Percentiles rank a stretch among this genome's conserved stretches.
These are phyloP conservation scores for Bryoerythrophyllum caledonicum DNA, from an alignment of 225 moss, liverwort and hornwort genomes.

Conservation along the genomic window DNA sequence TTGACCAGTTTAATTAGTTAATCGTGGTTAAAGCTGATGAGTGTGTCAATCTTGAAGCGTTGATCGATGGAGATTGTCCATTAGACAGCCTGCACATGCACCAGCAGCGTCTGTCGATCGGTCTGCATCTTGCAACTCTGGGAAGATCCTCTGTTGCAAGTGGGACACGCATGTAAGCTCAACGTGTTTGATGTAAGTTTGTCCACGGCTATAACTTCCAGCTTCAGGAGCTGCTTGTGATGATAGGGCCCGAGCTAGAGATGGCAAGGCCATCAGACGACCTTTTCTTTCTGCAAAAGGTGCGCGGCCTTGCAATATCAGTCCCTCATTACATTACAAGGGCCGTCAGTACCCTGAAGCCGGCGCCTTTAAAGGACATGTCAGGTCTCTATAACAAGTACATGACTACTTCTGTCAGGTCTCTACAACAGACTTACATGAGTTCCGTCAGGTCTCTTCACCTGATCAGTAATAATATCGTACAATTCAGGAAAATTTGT, in stretches of 20 bases:
- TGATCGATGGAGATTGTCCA: not conserved
- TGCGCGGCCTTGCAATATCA: not conserved
- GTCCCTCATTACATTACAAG: not conserved
- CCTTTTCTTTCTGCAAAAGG: constrained; percentile 12
- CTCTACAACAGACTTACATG: too few species aligned
- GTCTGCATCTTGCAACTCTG: not conserved
- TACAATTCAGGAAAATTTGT: not conserved
- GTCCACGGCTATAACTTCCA: not conserved
- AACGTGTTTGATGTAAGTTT: not conserved
- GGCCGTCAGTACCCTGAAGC: not conserved
- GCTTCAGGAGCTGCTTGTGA: not conserved
- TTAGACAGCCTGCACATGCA: constrained; percentile 3
- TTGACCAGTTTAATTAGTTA: not conserved
- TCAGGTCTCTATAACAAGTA: constrained; percentile 6
- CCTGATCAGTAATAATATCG: not conserved
- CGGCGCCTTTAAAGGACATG: constrained; percentile 15
- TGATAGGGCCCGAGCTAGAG: not conserved
- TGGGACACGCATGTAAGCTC: not conserved
- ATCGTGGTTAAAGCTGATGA: constrained; percentile 9
- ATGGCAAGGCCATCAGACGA: constrained; percentile 15
- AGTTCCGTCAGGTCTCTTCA: not conserved
- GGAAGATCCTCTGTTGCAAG: not conserved
- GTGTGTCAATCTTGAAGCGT: not conserved
- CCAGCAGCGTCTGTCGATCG: not conserved
- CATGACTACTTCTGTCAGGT: not conserved